Evolutionary conservation across 768 basidiomycete genomes (phyloP).

Genomic region (Mycena metata): DNA sequence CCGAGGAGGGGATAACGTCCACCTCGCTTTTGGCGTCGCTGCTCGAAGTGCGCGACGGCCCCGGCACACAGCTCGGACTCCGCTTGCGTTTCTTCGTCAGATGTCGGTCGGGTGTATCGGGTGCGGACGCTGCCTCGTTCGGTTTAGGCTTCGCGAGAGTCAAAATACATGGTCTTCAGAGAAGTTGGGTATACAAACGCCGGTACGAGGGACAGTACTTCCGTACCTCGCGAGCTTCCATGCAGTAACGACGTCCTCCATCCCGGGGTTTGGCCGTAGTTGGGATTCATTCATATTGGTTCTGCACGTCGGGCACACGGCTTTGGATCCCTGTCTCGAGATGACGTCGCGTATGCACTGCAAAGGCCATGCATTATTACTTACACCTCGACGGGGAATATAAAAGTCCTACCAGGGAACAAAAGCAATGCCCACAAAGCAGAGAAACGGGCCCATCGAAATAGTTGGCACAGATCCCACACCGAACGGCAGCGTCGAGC

Average conservation of each 20-base stretch:
- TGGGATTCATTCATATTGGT: conserved; percentile 70
- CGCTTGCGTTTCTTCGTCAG: conserved; percentile 27
- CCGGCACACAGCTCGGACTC: conserved; percentile 11
- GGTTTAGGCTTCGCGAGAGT: conserved; percentile 50
- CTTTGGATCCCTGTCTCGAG: conserved; percentile 53
- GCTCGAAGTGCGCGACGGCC: conserved; percentile 33
- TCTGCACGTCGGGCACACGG: conserved; percentile 82
- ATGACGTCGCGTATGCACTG: conserved; percentile 81
- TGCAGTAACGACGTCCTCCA: conserved; percentile 78
- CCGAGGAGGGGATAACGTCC: not conserved
- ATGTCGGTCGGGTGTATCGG: not conserved
- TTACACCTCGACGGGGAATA: not conserved
- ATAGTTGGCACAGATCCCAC: conserved; percentile 82
- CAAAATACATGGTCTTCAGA: conserved; percentile 59
- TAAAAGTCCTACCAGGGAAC: conserved; percentile 70
- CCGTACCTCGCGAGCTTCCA: conserved; percentile 80
- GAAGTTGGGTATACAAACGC: not conserved
- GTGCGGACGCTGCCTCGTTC: conserved; percentile 39
- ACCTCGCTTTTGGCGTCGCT: not conserved
- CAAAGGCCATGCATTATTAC: too few species aligned
- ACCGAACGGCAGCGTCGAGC: conserved; percentile 77
- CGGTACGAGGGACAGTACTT: not conserved
- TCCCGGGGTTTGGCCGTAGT: conserved; percentile 73
- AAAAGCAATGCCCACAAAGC: conserved; percentile 85
- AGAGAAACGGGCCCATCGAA: conserved; percentile 82